Evolutionary conservation across 2,329 filamentous ascomycete genomes (phyloP).

Genomic region (Zymoseptoria ardabiliae): DNA sequence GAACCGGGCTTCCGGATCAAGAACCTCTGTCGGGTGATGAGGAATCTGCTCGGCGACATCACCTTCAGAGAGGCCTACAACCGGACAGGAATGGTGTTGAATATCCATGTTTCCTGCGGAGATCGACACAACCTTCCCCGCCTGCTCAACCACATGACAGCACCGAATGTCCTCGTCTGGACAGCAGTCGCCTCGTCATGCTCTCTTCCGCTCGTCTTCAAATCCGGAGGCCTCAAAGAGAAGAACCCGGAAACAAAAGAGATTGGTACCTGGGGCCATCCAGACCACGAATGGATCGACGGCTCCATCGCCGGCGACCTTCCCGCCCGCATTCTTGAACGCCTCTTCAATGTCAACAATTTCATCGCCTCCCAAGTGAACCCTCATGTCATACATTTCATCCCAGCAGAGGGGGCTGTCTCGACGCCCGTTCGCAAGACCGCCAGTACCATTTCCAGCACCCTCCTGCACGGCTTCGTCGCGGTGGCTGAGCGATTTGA

Average conservation of each 20-base stretch:
- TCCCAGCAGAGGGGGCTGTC: slow-evolving; percentile 63
- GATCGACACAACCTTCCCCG: slow-evolving; percentile 80
- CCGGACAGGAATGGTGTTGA: slow-evolving; percentile 82
- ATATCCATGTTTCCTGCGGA: slow-evolving; percentile 86
- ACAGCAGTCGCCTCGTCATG: slow-evolving; percentile 94
- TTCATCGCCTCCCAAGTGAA: slow-evolving; percentile 98
- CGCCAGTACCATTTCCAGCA: slow-evolving; percentile 12
- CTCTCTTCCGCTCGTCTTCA: slow-evolving; percentile 82
- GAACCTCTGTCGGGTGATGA: slow-evolving; percentile 76
- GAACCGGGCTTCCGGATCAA: slow-evolving; percentile 54
- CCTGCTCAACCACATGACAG: slow-evolving; percentile 85
- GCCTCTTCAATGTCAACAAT: slow-evolving; percentile 98
- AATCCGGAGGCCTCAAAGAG: slow-evolving; percentile 67
- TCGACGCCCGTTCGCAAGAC: slow-evolving; percentile 5
- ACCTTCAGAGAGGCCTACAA: slow-evolving; percentile 97
- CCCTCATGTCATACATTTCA: slow-evolving; percentile 82
- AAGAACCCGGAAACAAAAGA: slow-evolving; percentile 79
- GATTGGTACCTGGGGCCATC: slow-evolving; percentile 70
- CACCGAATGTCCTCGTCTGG: slow-evolving; percentile 92
- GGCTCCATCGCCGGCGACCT: slow-evolving; percentile 92
- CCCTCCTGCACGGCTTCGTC: slow-evolving; percentile 10
- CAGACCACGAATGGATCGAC: slow-evolving; percentile 81
- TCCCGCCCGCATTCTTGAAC: slow-evolving; percentile 78
- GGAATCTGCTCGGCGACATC: slow-evolving; percentile 70
- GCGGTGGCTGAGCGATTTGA: slow-evolving; percentile 14